phyloP scores from a whole-genome alignment of 805 yeast genomes.

The Hanseniaspora hatyaiensis region DNA sequence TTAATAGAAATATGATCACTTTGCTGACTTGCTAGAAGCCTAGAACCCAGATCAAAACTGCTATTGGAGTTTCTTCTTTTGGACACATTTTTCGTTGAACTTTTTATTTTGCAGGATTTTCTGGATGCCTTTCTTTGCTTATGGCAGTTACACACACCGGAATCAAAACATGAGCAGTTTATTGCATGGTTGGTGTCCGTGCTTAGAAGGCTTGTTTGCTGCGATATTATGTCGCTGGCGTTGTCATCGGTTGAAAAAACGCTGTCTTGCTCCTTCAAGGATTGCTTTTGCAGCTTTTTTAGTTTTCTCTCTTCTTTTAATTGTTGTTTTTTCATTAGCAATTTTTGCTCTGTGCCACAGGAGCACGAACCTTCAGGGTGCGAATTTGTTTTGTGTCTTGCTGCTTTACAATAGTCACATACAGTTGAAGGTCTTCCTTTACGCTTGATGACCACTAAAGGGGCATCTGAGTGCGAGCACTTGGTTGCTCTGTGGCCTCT shows the following conservation, averaged over 20 bases:
- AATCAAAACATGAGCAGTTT: conserved; percentile 24
- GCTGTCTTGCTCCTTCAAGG: neutral
- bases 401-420: conserved; percentile 73
- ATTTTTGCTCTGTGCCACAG: conserved; percentile 42
- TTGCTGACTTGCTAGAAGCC: conserved; percentile 3
- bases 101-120: neutral
- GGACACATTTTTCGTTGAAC: neutral
- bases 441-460: conserved; percentile 84
- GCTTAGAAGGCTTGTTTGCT: neutral
- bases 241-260: neutral
- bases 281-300: conserved; percentile 25
- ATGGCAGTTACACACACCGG: conserved; percentile 25
- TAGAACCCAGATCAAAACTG: conserved; percentile 1
- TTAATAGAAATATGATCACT: neutral
- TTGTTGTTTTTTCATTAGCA: conserved; percentile 27
- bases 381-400: conserved; percentile 52
- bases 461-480: conserved; percentile 85
- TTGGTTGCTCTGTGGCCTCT: conserved; percentile 93
- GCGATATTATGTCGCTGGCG: neutral
- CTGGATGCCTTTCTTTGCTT: conserved; percentile 19
- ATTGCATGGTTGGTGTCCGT: neutral
- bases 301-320: conserved; percentile 21
- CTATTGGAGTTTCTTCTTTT: conserved; percentile 6
- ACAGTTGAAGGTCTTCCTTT: conserved; percentile 94
- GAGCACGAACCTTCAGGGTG: conserved; percentile 53